Base-by-base conservation (phyloP, 345 rosid species). In the Populus davidiana region DNA sequence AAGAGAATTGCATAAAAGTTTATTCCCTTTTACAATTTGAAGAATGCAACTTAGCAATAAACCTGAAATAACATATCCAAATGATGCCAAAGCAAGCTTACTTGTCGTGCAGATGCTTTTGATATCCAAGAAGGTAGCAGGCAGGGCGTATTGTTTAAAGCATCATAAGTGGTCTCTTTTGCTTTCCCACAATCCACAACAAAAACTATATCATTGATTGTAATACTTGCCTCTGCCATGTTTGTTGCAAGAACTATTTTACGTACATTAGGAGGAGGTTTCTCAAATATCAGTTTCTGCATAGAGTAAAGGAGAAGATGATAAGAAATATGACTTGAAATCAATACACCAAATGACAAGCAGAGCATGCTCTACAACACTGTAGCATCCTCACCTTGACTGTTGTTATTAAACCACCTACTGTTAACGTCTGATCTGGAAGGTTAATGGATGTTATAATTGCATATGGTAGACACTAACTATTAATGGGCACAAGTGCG, bases 151-250 rank as follows among this genome's bases (percentile, higher is more conserved):
- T 96, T 96, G 83, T 96, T 96, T 86, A 96, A 82, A 76, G 98
- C 99, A 86, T 96, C 99, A 82, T 96, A 96, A n/a, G 97, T 90
- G 69, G 99, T 96, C 86, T 96, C 99, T 88, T 96, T 96, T 11
- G 98, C 99, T 83, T 96, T 96, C 72, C 99, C 99, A 83, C 98
- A 93, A 78, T 96, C 99, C 77, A 96, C 90, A 44, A 96, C 99
- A 82, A 91, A 96, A 79, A 96, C 99, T 70, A 93, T 65, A 81
- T 96, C 98, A 67, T 93, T 93, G 82, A 96, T 93, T 69, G 99
- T 96, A 74, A 96, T 96, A 81, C 99, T 93, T 59, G 99, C 97
- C 84, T 96, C 99, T 11, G 98, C 97, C 99, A 96, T 96, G 86
- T 94, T 96, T 74, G 99, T 94, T 67, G 99, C 98, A 77, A 96